These are phyloP conservation scores for Diaporthe batatas DNA, from an alignment of 2,329 filamentous ascomycete species.

Conservation along the genomic window DNA sequence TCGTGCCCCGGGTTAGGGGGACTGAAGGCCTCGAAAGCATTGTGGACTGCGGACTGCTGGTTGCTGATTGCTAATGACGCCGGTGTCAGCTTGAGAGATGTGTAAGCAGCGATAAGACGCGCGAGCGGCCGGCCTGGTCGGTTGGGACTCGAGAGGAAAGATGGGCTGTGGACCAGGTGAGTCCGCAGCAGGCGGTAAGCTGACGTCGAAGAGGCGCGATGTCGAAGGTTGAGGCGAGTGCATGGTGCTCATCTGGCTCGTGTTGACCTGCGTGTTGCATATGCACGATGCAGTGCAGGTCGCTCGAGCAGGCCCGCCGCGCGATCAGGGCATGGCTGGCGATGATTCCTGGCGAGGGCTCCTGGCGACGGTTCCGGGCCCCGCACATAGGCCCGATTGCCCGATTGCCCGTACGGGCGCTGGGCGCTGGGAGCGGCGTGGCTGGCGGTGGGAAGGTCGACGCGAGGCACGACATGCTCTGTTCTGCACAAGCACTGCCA, in stretches of 20 bases:
- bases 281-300: constrained; percentile 24
- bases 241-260: not conserved
- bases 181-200: constrained; percentile 20
- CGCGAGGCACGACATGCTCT: constrained; percentile 26
- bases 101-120: constrained; percentile 31
- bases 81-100: constrained; percentile 10
- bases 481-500: constrained; percentile 7
- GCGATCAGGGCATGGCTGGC: constrained; percentile 22
- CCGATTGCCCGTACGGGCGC: not conserved
- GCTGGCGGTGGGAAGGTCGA: constrained; percentile 17
- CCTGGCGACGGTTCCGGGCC: constrained; percentile 19
- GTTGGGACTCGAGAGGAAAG: constrained; percentile 11
- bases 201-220: constrained; percentile 9
- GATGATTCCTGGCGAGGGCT: not conserved
- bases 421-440: not conserved
- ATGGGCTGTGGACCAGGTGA: constrained; percentile 16
- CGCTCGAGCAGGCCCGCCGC: not conserved
- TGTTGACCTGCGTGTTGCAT: constrained; percentile 26
- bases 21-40: not conserved
- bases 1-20: not conserved
- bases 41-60: too few relatives aligned
- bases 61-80: constrained; percentile 26
- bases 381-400: not conserved
- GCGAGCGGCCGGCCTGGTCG: constrained; percentile 15
- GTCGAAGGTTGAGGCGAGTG: not conserved